Evolutionary conservation across 108 stramenopile genomes (phyloP).

Genomic region (Pseudonitzschia delicatissima): DNA sequence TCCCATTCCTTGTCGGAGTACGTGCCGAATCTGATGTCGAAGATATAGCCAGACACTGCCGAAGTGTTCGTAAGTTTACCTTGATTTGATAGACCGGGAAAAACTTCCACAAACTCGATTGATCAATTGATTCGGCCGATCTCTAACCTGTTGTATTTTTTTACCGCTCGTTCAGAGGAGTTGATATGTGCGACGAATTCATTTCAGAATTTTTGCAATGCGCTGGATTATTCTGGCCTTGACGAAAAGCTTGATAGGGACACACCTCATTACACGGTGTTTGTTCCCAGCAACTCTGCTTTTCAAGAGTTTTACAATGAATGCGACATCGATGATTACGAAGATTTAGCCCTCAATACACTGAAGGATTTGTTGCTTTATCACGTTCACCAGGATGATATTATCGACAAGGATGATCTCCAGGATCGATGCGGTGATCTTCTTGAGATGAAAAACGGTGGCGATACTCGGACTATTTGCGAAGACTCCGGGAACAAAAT

Average conservation of each 20-base stretch:
- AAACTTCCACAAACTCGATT: too few relatives aligned
- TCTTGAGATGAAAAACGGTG: not conserved
- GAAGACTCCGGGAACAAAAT: not conserved
- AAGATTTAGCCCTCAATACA: not conserved
- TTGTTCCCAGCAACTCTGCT: slow-evolving; percentile 23
- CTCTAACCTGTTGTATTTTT: too few relatives aligned
- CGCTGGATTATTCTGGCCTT: not conserved
- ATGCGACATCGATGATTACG: not conserved
- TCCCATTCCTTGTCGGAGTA: not conserved
- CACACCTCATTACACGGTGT: slow-evolving; percentile 12
- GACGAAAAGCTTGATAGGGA: not conserved
- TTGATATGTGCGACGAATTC: not conserved
- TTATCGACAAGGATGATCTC: slow-evolving; percentile 1
- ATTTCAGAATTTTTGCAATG: not conserved
- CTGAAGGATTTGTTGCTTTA: not conserved
- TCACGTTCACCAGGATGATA: not conserved
- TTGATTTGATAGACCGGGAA: too few relatives aligned
- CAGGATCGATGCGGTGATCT: not conserved
- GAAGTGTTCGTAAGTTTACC: too few relatives aligned
- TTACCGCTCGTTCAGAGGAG: not conserved
- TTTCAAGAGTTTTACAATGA: not conserved
- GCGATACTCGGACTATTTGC: slow-evolving; percentile 5
- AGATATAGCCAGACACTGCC: too few relatives aligned
- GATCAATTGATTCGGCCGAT: too few relatives aligned
- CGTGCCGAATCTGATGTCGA: too few relatives aligned